These are phyloP conservation scores for Nigrograna mackinnonii DNA, from an alignment of 2,329 filamentous ascomycete genomes.

Conservation along the genomic window DNA sequence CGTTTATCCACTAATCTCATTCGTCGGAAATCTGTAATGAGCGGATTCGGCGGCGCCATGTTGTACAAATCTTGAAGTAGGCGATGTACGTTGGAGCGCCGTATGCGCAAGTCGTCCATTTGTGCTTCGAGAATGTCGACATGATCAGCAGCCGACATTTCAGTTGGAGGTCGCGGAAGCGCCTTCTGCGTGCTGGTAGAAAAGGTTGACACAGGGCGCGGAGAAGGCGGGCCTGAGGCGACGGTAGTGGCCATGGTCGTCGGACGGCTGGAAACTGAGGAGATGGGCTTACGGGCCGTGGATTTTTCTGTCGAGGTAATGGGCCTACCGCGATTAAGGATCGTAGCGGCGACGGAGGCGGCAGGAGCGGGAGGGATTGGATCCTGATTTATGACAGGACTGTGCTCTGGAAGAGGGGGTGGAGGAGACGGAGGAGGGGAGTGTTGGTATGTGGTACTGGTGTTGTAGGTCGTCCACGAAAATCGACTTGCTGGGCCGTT, in stretches of 20 bases:
- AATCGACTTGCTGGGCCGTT: constrained; percentile 38
- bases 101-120: constrained; percentile 41
- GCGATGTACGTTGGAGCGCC: constrained; percentile 40
- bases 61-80: constrained; percentile 39
- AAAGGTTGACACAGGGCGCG: constrained; percentile 26
- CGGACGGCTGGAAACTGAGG: constrained; percentile 17
- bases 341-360: constrained; percentile 26
- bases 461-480: constrained; percentile 47
- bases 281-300: constrained; percentile 29
- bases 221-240: constrained; percentile 19
- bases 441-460: constrained; percentile 42
- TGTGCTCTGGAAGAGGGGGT: constrained; percentile 34
- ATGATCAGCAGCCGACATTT: constrained; percentile 37
- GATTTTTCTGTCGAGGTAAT: constrained; percentile 26
- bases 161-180: constrained; percentile 40
- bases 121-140: constrained; percentile 42
- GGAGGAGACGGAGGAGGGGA: constrained; percentile 48
- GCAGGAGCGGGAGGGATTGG: constrained; percentile 32
- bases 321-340: constrained; percentile 37
- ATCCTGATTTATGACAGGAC: constrained; percentile 6
- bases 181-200: constrained; percentile 37
- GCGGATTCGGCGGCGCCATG: constrained; percentile 39
- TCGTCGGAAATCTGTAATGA: constrained; percentile 40
- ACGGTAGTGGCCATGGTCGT: constrained; percentile 9
- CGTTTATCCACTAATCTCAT: constrained; percentile 36